These are phyloP conservation scores for Neospora caninum DNA, from an alignment of 169 alveolate species.

Conservation along the genomic window DNA sequence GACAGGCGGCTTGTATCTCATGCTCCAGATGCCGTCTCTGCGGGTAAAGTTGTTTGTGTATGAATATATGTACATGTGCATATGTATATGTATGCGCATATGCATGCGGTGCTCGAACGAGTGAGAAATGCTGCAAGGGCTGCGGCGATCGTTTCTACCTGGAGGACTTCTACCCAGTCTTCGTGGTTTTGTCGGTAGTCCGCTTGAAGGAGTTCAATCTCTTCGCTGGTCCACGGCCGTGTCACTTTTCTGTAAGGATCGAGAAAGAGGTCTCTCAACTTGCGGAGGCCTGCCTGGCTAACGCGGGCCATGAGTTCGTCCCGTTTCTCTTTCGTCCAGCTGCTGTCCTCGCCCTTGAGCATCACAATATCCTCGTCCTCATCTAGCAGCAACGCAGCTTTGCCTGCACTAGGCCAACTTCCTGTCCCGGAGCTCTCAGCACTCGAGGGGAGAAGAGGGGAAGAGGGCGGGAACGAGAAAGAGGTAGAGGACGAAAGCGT, in stretches of 20 bases:
- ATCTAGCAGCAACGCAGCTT: not conserved
- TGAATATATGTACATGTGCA: not conserved
- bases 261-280: slow-evolving; percentile 11
- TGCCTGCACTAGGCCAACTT: not conserved
- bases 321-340: not conserved
- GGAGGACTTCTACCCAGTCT: slow-evolving; percentile 43
- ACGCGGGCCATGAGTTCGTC: slow-evolving; percentile 27
- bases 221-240: not conserved
- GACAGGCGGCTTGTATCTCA: too few species aligned
- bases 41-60: too few species aligned
- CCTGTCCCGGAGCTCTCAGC: too few species aligned
- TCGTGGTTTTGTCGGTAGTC: slow-evolving; percentile 38
- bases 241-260: not conserved
- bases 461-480: too few species aligned
- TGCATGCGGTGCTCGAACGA: not conserved
- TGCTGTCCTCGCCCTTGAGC: not conserved
- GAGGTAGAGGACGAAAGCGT: too few species aligned
- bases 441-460: too few species aligned
- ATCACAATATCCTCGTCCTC: slow-evolving; percentile 32
- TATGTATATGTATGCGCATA: not conserved
- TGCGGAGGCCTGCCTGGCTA: not conserved
- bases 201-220: slow-evolving; percentile 36
- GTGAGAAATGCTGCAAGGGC: not conserved
- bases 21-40: too few species aligned
- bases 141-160: not conserved